A percentile compares a stretch with the other conserved stretches of the same genome.
Evolutionary conservation across 2,329 filamentous ascomycete species (phyloP).

Genomic region (Helicocarpus griseus): DNA sequence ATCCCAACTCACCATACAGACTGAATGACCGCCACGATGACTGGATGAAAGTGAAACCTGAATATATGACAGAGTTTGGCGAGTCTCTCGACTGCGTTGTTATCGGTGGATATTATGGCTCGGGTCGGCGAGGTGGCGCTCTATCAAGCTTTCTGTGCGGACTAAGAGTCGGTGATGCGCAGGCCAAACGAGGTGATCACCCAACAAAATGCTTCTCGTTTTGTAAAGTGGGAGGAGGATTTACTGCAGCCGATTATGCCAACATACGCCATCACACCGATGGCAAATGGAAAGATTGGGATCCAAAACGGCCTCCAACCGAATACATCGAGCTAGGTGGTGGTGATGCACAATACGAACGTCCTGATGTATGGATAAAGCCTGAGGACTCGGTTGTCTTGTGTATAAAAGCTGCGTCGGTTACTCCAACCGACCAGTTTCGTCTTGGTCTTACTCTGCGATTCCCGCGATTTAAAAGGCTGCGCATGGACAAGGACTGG

Average conservation of each 20-base stretch:
- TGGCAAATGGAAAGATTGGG: conserved; percentile 85
- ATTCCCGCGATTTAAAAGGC: conserved; percentile 77
- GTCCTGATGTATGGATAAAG: conserved; percentile 86
- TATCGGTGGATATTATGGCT: conserved; percentile 87
- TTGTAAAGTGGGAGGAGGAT: conserved; percentile 95
- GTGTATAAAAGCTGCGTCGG: conserved; percentile 76
- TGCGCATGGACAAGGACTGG: conserved; percentile 81
- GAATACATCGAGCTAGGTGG: conserved; percentile 75
- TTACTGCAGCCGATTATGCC: conserved; percentile 74
- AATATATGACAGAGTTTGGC: conserved; percentile 95
- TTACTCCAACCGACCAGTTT: conserved; percentile 67
- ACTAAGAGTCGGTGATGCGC: conserved; percentile 61
- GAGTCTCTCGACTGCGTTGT: conserved; percentile 85
- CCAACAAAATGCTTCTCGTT: conserved; percentile 83
- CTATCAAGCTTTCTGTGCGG: conserved; percentile 88
- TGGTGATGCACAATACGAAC: conserved; percentile 63
- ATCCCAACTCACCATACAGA: conserved; percentile 74
- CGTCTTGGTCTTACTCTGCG: conserved; percentile 67
- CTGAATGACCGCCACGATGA: conserved; percentile 87
- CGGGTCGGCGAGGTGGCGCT: conserved; percentile 69
- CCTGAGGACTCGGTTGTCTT: conserved; percentile 80
- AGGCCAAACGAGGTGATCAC: conserved; percentile 45
- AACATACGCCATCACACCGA: conserved; percentile 75
- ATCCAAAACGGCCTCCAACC: conserved; percentile 63
- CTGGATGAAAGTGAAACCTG: conserved; percentile 98